Conservation (phyloP, 2,329 filamentous ascomycete species). For the Cryoendolithus antarcticus region DNA sequence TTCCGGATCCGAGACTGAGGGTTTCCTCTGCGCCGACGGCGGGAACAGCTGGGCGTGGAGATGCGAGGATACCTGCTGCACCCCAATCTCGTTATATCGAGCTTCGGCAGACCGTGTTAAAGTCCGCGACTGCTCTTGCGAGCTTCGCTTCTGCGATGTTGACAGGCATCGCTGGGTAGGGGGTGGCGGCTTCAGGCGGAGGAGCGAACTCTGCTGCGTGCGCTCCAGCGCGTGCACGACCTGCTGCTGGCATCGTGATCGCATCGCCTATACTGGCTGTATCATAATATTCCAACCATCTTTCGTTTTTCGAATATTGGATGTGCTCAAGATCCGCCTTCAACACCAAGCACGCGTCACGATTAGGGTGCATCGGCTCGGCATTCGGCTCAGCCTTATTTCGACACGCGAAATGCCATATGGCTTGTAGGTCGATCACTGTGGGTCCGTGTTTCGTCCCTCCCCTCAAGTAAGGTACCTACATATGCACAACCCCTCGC, state of each 20-base stretch:
- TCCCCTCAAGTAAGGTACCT: too few species aligned
- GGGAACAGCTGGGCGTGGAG: conserved; percentile 77
- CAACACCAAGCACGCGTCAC: too few species aligned
- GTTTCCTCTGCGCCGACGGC: conserved; percentile 32
- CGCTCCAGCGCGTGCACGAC: conserved; percentile 19
- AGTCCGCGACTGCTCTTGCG: conserved; percentile 16
- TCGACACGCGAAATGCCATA: too few species aligned
- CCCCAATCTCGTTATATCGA: conserved; percentile 82
- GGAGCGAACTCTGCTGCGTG: conserved; percentile 25
- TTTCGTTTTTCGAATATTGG: too few species aligned
- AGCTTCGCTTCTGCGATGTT: conserved; percentile 6
- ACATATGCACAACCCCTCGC: too few species aligned
- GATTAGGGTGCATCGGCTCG: too few species aligned
- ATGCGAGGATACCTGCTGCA: conserved; percentile 81
- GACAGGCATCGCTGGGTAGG: conserved; percentile 17
- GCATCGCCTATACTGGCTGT: conserved; percentile 12
- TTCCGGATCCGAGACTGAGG: conserved; percentile 58
- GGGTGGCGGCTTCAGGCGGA: conserved; percentile 18
- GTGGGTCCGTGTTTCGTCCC: too few species aligned
- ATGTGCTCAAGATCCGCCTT: too few species aligned
- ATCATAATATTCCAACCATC: too few species aligned
- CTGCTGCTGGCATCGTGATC: conserved; percentile 20
- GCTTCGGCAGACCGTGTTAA: conserved; percentile 34
- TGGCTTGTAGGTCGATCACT: too few species aligned
- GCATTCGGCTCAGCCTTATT: too few species aligned